These are phyloP conservation scores for Pneumocystis sp. DNA, from an alignment of 1,139 yeast species.

Conservation along the genomic window DNA sequence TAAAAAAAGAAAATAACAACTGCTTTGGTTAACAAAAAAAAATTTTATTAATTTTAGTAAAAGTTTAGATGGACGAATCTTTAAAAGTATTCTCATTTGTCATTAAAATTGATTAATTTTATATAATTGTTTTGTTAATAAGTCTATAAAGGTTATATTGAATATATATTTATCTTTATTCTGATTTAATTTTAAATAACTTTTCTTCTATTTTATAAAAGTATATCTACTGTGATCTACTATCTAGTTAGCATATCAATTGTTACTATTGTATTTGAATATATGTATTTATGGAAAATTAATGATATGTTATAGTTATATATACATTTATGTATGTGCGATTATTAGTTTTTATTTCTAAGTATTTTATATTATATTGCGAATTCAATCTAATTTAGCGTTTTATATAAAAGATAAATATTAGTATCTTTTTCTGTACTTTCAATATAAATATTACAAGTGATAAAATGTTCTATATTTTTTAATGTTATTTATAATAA, in stretches of 20 bases:
- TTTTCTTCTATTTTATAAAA: not conserved
- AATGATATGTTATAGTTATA: too few relatives aligned
- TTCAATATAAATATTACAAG: too few relatives aligned
- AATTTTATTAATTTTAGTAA: not conserved
- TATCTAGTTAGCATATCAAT: not conserved
- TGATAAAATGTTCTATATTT: too few relatives aligned
- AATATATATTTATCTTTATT: not conserved
- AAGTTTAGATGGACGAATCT: not conserved
- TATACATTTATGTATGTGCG: too few relatives aligned
- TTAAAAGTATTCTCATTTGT: not conserved
- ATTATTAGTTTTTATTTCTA: too few relatives aligned
- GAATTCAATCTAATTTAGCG: too few relatives aligned
- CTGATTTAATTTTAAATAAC: not conserved
- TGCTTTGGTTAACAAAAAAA: not conserved
- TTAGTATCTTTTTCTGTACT: too few relatives aligned
- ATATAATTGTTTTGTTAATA: not conserved
- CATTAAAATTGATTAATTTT: not conserved
- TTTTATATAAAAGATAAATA: not conserved
- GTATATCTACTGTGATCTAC: not conserved
- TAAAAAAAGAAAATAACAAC: not conserved
- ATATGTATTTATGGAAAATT: too few relatives aligned
- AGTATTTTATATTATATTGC: too few relatives aligned
- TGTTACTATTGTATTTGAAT: too few relatives aligned
- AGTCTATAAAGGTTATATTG: not conserved
- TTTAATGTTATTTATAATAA: too few relatives aligned